Conservation (phyloP, 768 basidiomycete species). For the Nidularia sp. region DNA sequence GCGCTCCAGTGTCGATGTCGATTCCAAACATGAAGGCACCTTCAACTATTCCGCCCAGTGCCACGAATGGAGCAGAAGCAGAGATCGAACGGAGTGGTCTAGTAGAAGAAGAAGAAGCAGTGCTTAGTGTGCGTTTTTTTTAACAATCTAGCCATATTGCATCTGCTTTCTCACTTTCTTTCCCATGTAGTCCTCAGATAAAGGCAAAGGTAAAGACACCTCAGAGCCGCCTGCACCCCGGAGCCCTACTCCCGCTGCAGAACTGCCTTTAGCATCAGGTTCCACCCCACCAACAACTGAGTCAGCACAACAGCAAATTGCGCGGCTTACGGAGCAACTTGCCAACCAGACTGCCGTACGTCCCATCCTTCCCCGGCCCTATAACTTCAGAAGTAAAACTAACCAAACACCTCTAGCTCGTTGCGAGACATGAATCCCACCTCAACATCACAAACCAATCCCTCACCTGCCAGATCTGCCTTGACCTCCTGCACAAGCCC, state of each 20-base stretch:
- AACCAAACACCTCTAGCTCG: conserved; percentile 26
- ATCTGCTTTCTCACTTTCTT: neutral
- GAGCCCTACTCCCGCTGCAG: conserved; percentile 11
- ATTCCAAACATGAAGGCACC: neutral
- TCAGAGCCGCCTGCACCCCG: neutral
- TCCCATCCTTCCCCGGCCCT: conserved; percentile 2
- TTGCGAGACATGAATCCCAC: conserved; percentile 49
- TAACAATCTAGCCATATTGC: neutral
- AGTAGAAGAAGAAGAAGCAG: conserved; percentile 4
- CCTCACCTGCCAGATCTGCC: conserved; percentile 74
- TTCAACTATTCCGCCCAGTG: neutral
- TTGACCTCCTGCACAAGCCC: conserved; percentile 70
- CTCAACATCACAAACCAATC: conserved; percentile 56
- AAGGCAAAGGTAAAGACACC: conserved; percentile 34
- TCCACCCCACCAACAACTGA: conserved; percentile 9
- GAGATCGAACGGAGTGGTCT: neutral
- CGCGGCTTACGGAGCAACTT: conserved; percentile 40
- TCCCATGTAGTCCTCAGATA: conserved; percentile 21
- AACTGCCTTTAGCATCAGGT: neutral
- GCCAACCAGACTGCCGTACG: conserved; percentile 34
- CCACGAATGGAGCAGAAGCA: neutral
- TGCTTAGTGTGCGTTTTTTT: conserved; percentile 8
- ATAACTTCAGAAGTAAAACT: conserved; percentile 1
- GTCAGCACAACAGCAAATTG: conserved; percentile 21
- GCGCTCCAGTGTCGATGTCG: neutral